Conservation (phyloP, 2,329 filamentous ascomycete genomes). For the Aspergillus niger region DNA sequence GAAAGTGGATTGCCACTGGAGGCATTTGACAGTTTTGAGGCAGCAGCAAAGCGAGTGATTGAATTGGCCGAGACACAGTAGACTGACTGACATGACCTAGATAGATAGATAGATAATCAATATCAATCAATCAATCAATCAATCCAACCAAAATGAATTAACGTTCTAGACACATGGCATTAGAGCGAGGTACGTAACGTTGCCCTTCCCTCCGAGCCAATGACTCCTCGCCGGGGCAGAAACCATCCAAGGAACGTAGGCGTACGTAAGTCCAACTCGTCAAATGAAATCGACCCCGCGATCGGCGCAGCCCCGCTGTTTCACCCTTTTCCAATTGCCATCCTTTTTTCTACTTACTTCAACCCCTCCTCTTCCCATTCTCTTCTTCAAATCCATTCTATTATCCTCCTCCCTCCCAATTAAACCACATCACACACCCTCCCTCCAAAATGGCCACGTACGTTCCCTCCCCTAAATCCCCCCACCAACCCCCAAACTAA, state of each 20-base stretch:
- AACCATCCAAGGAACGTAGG: background rate
- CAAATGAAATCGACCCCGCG: constrained; percentile 23
- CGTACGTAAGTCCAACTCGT: background rate
- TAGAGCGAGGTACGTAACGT: background rate
- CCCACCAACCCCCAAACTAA: constrained; percentile 4
- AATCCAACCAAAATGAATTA: too few relatives aligned
- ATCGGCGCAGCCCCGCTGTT: constrained; percentile 25
- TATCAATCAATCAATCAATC: too few relatives aligned
- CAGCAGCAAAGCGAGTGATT: constrained; percentile 68
- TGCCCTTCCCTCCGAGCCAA: background rate
- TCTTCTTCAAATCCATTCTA: background rate
- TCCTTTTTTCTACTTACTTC: constrained; percentile 9
- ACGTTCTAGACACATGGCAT: background rate
- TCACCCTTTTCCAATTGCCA: background rate
- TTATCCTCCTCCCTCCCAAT: background rate
- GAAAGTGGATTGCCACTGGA: constrained; percentile 68
- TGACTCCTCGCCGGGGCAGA: too few relatives aligned
- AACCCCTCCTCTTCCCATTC: background rate
- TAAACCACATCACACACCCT: background rate
- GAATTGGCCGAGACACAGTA: constrained; percentile 49
- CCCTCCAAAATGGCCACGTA: constrained; percentile 42
- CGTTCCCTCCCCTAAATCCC: constrained; percentile 14
- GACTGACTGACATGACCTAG: too few relatives aligned
- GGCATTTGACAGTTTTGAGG: constrained; percentile 74
- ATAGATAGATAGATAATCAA: background rate